Evolutionary conservation across 208 protist species (phyloP).

Genomic region (Leishmania gerbilli): DNA sequence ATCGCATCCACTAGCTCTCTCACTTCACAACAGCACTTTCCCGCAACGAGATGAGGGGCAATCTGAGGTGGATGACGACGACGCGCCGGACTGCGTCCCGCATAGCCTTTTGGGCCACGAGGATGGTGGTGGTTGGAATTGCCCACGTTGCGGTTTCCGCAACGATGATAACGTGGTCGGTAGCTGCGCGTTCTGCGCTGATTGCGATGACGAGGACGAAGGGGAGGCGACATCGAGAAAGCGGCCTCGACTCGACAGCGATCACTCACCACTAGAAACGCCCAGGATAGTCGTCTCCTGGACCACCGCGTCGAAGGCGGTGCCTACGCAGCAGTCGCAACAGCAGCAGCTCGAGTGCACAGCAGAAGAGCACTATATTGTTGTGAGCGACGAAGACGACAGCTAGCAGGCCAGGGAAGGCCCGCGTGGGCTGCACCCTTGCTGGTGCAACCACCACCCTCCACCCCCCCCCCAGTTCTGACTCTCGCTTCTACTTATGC

Average conservation of each 20-base stretch:
- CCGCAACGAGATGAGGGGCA: neutral
- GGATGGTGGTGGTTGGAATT: conserved; percentile 24
- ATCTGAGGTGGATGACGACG: conserved; percentile 12
- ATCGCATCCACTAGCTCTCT: neutral
- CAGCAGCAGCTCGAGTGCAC: neutral
- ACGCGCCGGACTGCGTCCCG: conserved; percentile 22
- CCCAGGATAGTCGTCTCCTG: neutral
- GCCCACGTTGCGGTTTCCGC: conserved; percentile 36
- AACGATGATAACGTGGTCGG: conserved; percentile 10
- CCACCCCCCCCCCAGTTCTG: too few relatives aligned
- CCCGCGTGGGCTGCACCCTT: neutral
- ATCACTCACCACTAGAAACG: neutral
- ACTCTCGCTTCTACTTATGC: neutral
- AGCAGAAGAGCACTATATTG: conserved; percentile 6
- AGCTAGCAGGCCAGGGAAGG: neutral
- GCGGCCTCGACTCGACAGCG: neutral
- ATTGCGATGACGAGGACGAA: conserved; percentile 10
- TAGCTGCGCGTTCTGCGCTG: conserved; percentile 32
- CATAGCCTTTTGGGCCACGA: conserved; percentile 4
- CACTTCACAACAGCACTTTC: neutral
- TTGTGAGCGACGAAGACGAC: conserved; percentile 23
- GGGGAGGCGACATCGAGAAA: neutral
- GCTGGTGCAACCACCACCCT: neutral
- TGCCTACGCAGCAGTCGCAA: neutral
- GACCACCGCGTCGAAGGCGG: neutral